Percentiles rank a stretch among this genome's conserved stretches.
phyloP scores from a whole-genome alignment of 2,329 filamentous ascomycete species.

The Stachybotrys elegans region DNA sequence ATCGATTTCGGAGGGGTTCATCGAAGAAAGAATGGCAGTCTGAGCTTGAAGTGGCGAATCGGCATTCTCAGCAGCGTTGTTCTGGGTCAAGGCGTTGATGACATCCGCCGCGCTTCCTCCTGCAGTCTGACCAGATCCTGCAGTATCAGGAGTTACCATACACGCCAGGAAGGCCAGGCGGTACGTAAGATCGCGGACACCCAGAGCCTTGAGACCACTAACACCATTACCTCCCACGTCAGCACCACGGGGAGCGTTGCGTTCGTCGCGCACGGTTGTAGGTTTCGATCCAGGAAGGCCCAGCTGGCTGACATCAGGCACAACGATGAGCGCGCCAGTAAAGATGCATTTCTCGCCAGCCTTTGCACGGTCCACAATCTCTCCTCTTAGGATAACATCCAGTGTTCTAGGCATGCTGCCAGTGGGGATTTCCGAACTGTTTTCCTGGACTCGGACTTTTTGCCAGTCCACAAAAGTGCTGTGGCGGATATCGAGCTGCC shows the following conservation, averaged over 20 bases:
- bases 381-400: constrained; percentile 91
- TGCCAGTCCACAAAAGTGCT: constrained; percentile 99
- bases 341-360: constrained; percentile 98
- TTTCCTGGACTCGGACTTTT: constrained; percentile 96
- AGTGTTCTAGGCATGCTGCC: constrained; percentile 98
- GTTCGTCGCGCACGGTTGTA: constrained; percentile 78
- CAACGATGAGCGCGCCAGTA: constrained; percentile 90
- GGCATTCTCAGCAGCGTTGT: constrained; percentile 58
- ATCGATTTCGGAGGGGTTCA: constrained; percentile 82
- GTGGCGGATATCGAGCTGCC: constrained; percentile 93
- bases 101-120: constrained; percentile 68
- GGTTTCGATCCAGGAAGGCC: constrained; percentile 81
- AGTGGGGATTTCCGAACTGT: constrained; percentile 95
- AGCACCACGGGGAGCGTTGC: constrained; percentile 63
- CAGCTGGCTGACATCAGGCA: constrained; percentile 93
- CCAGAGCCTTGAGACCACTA: constrained; percentile 82
- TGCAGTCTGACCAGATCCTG: constrained; percentile 69
- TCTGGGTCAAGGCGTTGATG: constrained; percentile 68
- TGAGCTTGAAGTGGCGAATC: constrained; percentile 81
- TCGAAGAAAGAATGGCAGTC: constrained; percentile 77
- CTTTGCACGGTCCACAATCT: constrained; percentile 96
- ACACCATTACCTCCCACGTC: constrained; percentile 84
- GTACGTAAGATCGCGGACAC: constrained; percentile 93
- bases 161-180: constrained; percentile 93
- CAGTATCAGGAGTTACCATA: constrained; percentile 89